Percentiles rank a stretch among this genome's conserved stretches.
phyloP scores from a whole-genome alignment of 768 basidiomycete genomes.

The Solioccasus polychromus region DNA sequence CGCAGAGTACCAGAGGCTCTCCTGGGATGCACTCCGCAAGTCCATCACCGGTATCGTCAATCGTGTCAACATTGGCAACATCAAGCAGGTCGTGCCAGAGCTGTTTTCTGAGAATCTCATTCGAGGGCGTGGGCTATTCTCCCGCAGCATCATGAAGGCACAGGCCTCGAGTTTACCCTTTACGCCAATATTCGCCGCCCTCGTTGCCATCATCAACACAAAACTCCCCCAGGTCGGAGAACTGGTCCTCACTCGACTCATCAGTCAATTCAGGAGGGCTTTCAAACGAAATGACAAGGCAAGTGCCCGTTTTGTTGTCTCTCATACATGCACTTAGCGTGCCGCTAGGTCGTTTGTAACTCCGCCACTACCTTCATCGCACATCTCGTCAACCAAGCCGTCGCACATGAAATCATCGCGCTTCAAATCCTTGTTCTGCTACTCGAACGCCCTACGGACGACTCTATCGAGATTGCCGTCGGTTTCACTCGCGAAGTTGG shows the following conservation, averaged over 20 bases:
- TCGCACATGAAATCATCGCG: constrained; percentile 92
- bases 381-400: constrained; percentile 89
- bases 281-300: constrained; percentile 99
- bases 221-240: constrained; percentile 97
- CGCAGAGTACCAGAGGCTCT: constrained; percentile 88
- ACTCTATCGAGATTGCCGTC: constrained; percentile 97
- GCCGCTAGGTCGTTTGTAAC: constrained; percentile 77
- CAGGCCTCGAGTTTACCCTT: constrained; percentile 96
- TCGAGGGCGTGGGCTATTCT: constrained; percentile 88
- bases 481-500: constrained; percentile 98
- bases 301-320: constrained; percentile 17
- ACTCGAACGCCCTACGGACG: constrained; percentile 93
- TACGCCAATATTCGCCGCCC: constrained; percentile 93
- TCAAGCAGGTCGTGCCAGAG: constrained; percentile 90
- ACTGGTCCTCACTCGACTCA: constrained; percentile 79
- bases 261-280: constrained; percentile 91
- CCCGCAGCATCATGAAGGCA: constrained; percentile 96
- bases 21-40: constrained; percentile 98
- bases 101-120: constrained; percentile 93
- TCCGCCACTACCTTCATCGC: constrained; percentile 90
- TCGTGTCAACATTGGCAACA: constrained; percentile 95
- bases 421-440: constrained; percentile 95
- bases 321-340: neutral
- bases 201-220: constrained; percentile 94
- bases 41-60: constrained; percentile 99